Evolutionary conservation across 1,284 basidiomycete genomes (phyloP).

Genomic region (Butyriboletus appendiculatus): DNA sequence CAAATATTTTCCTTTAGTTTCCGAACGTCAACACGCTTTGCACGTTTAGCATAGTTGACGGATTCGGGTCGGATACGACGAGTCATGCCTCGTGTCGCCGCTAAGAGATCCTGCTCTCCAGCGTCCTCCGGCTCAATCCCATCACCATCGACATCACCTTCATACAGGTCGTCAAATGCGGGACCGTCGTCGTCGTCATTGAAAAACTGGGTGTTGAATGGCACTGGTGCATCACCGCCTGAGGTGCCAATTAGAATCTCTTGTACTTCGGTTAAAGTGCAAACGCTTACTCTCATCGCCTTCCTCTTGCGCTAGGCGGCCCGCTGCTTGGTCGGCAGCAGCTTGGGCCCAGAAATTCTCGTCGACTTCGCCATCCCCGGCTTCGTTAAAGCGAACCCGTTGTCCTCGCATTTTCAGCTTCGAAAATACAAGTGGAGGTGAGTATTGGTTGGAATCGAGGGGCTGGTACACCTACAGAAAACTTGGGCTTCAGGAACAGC

Average conservation of each 20-base stretch:
- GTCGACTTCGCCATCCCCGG: conserved; percentile 83
- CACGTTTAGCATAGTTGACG: conserved; percentile 94
- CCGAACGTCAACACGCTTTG: conserved; percentile 96
- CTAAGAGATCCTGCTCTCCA: conserved; percentile 85
- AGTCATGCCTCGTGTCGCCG: conserved; percentile 77
- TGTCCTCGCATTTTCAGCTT: conserved; percentile 84
- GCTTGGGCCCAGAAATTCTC: conserved; percentile 96
- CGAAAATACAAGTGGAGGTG: conserved; percentile 2
- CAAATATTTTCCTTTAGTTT: conserved; percentile 99
- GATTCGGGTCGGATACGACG: conserved; percentile 84
- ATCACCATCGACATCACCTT: conserved; percentile 56
- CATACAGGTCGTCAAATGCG: conserved; percentile 73
- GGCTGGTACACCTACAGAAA: conserved; percentile 59
- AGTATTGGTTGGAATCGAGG: conserved; percentile 3
- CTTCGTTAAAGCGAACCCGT: conserved; percentile 54
- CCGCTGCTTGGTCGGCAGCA: conserved; percentile 76
- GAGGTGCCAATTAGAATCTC: conserved; percentile 9
- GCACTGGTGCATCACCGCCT: conserved; percentile 57
- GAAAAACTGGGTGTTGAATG: conserved; percentile 97
- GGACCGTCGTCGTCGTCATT: conserved; percentile 88
- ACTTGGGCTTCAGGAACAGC: conserved; percentile 95
- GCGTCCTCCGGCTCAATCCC: conserved; percentile 50
- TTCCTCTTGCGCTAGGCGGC: conserved; percentile 53
- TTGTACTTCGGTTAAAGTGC: background rate
- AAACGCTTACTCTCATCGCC: conserved; percentile 59